Base-by-base conservation (phyloP, 2,329 filamentous ascomycete species). In the Dothideomycetidae sp. region DNA sequence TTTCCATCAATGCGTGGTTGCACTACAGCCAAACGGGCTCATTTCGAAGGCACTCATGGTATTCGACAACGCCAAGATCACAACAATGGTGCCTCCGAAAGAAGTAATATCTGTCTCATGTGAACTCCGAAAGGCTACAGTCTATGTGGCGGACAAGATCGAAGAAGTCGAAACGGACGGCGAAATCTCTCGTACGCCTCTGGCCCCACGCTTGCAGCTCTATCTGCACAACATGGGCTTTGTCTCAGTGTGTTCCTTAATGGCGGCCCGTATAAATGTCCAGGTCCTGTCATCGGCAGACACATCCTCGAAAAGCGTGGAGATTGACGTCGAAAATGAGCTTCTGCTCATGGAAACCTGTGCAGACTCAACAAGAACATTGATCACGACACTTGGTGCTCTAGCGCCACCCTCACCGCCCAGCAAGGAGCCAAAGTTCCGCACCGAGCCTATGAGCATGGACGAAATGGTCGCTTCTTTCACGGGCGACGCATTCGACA, bases 311-410 rank as follows among this genome's bases (percentile, higher is more conserved):
- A 79, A 77, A 45, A 71, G 74, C 29, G 58, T 94, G 10, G 78
- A 90, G 47, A 68, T 94, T 1, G 82, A 93, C 45, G 63, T 96
- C 32, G 75, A 75, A 43, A 86, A 93, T 50, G 80, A 93, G 46
- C 67, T 98, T 1, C 67, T 98, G 37, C 78, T 98, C 21, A 62
- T 98, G 5, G 90, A 98, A 57, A 92, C 86, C 1, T 98, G 92
- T 51, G 90, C 90, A 18, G 90, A 98, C 58, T 98, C 90, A 2
- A 96, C 85, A 0, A 85, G 94, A 55, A 98, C 90, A 0, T 67
- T 98, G 10, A 78, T 93, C 36, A 69, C 72, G 2, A 70, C 93
- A 29, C 61, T 86, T 11, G 83, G 81, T 50, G 85, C 80, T 1
- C 66, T 98, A 3, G 75, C 78, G 26, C 90, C 88, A 3, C 88